A percentile compares a stretch with the other conserved stretches of the same genome.
These are phyloP conservation scores for Penicilliopsis zonata DNA, from an alignment of 495 filamentous ascomycete species.

Conservation along the genomic window DNA sequence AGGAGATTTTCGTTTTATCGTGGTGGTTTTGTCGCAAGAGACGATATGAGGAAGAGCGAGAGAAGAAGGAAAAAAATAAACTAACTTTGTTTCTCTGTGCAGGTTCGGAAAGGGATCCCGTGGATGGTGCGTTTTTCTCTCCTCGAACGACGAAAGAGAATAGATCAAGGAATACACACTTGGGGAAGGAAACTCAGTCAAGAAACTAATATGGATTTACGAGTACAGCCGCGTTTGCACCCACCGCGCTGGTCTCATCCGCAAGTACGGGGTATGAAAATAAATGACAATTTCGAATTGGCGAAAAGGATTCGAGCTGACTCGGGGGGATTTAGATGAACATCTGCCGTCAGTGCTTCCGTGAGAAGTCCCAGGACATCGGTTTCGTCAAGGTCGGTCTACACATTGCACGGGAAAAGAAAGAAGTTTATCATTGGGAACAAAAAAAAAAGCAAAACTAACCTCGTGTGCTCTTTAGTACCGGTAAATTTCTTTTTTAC, in stretches of 20 bases:
- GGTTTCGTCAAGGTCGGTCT: conserved; percentile 83
- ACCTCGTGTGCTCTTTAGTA: conserved; percentile 26
- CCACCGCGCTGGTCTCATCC: conserved; percentile 90
- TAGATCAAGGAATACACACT: conserved; percentile 3
- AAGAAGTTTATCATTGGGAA: conserved; percentile 1
- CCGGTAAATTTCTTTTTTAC: conserved; percentile 34
- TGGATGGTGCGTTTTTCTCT: conserved; percentile 51
- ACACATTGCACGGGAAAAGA: not conserved
- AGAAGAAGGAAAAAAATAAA: conserved; percentile 6
- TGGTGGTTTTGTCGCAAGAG: not conserved
- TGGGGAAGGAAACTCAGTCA: conserved; percentile 2
- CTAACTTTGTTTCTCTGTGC: conserved; percentile 7
- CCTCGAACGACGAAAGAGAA: conserved; percentile 3
- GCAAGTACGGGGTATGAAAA: conserved; percentile 89
- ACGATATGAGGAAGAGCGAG: not conserved
- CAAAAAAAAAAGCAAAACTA: conserved; percentile 6
- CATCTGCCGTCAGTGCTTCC: conserved; percentile 99
- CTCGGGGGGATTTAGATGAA: conserved; percentile 43
- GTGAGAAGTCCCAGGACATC: conserved; percentile 92
- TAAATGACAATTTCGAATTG: conserved; percentile 1
- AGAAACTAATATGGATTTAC: conserved; percentile 12
- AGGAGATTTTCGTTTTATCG: not conserved
- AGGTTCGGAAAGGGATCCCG: conserved; percentile 82
- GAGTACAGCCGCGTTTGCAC: conserved; percentile 80
- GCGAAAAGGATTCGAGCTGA: conserved; percentile 10